Evolutionary conservation across 805 yeast species (phyloP).

Genomic region (Phaffomyces antillensis): DNA sequence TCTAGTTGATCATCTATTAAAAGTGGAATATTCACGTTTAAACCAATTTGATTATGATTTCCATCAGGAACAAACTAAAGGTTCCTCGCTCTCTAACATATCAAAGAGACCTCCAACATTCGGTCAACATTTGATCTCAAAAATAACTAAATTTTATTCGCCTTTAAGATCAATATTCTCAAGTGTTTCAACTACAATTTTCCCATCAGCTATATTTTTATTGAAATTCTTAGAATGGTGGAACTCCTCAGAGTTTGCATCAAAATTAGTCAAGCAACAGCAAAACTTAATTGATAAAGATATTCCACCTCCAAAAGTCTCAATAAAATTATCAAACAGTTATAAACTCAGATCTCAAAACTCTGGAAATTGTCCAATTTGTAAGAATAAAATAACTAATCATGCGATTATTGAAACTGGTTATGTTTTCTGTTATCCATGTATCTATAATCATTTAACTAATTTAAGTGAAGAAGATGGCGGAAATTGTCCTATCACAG

Average conservation of each 20-base stretch:
- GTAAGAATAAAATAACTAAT: conserved; percentile 55
- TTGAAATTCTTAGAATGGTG: conserved; percentile 92
- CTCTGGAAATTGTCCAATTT: conserved; percentile 61
- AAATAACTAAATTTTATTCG: conserved; percentile 7
- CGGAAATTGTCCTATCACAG: conserved; percentile 82
- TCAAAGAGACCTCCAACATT: conserved; percentile 20
- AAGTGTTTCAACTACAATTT: conserved; percentile 32
- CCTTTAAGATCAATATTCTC: conserved; percentile 15
- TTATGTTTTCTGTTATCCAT: conserved; percentile 79
- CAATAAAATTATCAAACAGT: neutral
- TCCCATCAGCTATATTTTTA: conserved; percentile 77
- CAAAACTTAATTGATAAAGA: conserved; percentile 39
- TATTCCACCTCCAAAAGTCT: conserved; percentile 32
- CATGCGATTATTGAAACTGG: conserved; percentile 93
- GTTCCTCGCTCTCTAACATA: neutral
- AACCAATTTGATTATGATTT: conserved; percentile 22
- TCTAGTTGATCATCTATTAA: conserved; percentile 51
- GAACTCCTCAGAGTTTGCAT: conserved; percentile 68
- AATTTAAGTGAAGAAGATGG: conserved; percentile 40
- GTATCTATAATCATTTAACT: conserved; percentile 62
- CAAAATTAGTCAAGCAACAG: conserved; percentile 44
- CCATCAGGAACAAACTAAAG: conserved; percentile 10
- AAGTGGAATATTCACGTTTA: conserved; percentile 50
- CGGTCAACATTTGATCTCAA: conserved; percentile 15
- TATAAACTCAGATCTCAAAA: conserved; percentile 14